phyloP scores from a whole-genome alignment of 805 yeast species.

The Wickerhamiella vanderwaltii region DNA sequence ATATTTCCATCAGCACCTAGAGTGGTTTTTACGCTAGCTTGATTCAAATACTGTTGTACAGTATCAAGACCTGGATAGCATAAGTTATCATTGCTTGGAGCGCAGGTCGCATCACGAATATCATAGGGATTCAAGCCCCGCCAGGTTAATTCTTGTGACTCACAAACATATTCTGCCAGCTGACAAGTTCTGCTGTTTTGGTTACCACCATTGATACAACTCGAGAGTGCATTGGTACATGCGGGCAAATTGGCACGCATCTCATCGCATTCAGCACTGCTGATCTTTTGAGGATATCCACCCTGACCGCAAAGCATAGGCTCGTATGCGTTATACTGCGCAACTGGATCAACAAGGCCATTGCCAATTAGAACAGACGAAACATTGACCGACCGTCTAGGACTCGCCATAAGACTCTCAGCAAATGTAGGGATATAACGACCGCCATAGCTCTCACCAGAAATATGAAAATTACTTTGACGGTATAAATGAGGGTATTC shows the following conservation, averaged over 20 bases:
- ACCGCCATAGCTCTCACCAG: slow-evolving; percentile 92
- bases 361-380: slow-evolving; percentile 81
- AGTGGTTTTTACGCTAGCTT: slow-evolving; percentile 39
- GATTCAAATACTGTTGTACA: slow-evolving; percentile 42
- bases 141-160: slow-evolving; percentile 13
- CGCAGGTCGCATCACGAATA: slow-evolving; percentile 49
- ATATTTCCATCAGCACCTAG: slow-evolving; percentile 44
- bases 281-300: slow-evolving; percentile 38
- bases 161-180: slow-evolving; percentile 14
- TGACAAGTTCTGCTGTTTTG: slow-evolving; percentile 12
- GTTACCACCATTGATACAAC: slow-evolving; percentile 15
- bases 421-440: slow-evolving; percentile 83
- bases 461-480: slow-evolving; percentile 56
- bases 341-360: slow-evolving; percentile 77
- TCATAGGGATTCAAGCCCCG: slow-evolving; percentile 53
- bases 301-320: slow-evolving; percentile 94
- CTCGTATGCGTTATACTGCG: slow-evolving; percentile 66
- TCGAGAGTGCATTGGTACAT: slow-evolving; percentile 13
- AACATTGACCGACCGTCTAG: slow-evolving; percentile 47
- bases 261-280: slow-evolving; percentile 12
- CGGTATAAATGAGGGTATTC: slow-evolving; percentile 61
- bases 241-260: slow-evolving; percentile 10
- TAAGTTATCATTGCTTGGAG: slow-evolving; percentile 40
- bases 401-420: slow-evolving; percentile 36
- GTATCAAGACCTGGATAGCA: slow-evolving; percentile 47